Evolutionary conservation across 2,329 filamentous ascomycete genomes (phyloP), one percentile per base, ranked within the genome.

Genomic region (Tolypocladium ophioglossoides): DNA sequence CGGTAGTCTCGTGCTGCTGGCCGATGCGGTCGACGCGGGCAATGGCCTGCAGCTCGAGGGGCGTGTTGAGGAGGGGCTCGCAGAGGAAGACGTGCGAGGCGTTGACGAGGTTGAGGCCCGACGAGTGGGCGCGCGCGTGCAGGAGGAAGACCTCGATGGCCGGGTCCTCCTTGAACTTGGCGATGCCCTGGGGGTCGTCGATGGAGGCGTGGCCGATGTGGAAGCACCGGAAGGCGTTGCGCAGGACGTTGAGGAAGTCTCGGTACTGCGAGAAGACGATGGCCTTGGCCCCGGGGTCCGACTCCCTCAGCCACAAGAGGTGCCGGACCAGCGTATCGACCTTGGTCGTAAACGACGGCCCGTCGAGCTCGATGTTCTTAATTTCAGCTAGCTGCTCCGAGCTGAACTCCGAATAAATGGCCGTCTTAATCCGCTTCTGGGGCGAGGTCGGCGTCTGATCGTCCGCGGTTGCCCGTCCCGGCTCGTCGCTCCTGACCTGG

Each of bases 1-100:
- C 91, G 0, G 89, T 96, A 0, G 94, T 99, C 59, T 88, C 80
- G 52, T 88, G 84, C 58, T 85, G 78, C 70, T 97, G 94, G 0
- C 94, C 94, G 58, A 99, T 99, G 38, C 94, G 84, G 66, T 99
- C 91, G 1, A 99, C 91, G 54, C 94, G 86, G 1, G 92, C 91
- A 64, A 97, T 95, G 16, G 91, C 92, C 69, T 99, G 94, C 11
- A 97, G 78, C 69, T 97, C 94, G 18, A 99, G 83, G 0, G 91
- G 91, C 0, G 92, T 92, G 65, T 97, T 96, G 61, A 97, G 83
- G 4, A 97, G 75, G 2, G 94, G 94, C 66, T 99, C 94, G 67
- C 91, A 96, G 5, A 99, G 79, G 65, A 97, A 95, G 1, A 97
- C 91, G 65, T 97, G 91, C 50, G 84, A 96, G 5, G 92, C 94